These are phyloP conservation scores for Abrus precatorius DNA, from an alignment of 306 rosid genomes.

Conservation along the genomic window DNA sequence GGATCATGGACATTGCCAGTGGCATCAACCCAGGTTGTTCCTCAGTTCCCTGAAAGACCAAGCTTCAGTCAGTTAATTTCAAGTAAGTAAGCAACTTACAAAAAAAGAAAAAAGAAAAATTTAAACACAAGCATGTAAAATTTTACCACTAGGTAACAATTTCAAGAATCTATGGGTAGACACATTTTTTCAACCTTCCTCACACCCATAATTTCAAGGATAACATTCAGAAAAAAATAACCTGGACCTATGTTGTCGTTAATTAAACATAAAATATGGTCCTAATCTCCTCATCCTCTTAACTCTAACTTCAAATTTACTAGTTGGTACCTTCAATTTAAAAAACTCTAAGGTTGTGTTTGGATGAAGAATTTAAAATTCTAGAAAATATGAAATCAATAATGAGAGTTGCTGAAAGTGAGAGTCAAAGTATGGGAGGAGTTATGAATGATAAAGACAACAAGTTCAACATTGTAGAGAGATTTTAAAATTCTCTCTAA, in stretches of 20 bases:
- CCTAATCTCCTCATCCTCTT: neutral
- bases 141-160: neutral
- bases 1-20: conserved; percentile 72
- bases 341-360: neutral
- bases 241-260: conserved; percentile 1
- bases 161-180: neutral
- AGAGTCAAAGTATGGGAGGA: too few relatives aligned
- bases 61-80: conserved; percentile 25
- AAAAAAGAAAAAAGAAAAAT: too few relatives aligned
- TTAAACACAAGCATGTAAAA: neutral
- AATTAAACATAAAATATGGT: conserved; percentile 1
- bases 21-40: conserved; percentile 84
- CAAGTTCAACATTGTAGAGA: too few relatives aligned
- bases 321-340: neutral
- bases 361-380: too few relatives aligned
- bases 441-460: too few relatives aligned
- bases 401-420: too few relatives aligned
- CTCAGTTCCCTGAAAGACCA: conserved; percentile 75
- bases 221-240: neutral
- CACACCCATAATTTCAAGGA: neutral
- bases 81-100: neutral
- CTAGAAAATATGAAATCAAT: too few relatives aligned
- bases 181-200: neutral
- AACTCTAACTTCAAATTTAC: conserved; percentile 19
- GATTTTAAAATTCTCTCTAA: too few relatives aligned